Base-by-base conservation (phyloP, 495 filamentous ascomycete species). In the Podospora sp. region DNA sequence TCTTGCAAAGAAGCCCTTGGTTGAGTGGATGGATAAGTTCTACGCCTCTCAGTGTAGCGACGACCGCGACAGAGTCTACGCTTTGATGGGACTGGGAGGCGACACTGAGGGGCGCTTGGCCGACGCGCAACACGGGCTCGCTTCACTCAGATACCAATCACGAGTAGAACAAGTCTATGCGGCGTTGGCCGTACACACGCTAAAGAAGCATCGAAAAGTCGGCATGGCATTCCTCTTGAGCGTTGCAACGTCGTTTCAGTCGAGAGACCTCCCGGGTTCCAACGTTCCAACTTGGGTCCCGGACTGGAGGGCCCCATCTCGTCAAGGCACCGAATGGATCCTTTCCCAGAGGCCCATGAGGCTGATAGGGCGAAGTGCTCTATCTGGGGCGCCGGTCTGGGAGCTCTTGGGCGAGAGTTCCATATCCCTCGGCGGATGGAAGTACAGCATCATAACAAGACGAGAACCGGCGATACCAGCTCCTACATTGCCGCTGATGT, bases 1-100 rank as follows among this genome's bases (percentile, higher is more conserved):
- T 22, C 6, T n/a, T 6, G 6, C 4, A n/a, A 53, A n/a, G 6
- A 53, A 5, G 6, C 50, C 12, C 33, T 36, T 53, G 50, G 18
- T 53, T 6, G 16, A 53, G 6, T n/a, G 50, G 18, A n/a, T n/a
- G n/a, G n/a, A n/a, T n/a, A n/a, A n/a, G n/a, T n/a, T 53, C n/a
- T 18, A 53, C 5, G 50, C 50, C 21, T 53, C 16, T 22, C 50
- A 53, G 50, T 53, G 50, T 18, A 53, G 50, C 50, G 50, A 53
- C n/a, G 50, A 53, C n/a, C 50, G 50, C 50, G 50, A 53, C 50
- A 53, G 16, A 18, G 50, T 53, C 21, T 53, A 53, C n/a, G 50
- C 50, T 18, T 18, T 53, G 5, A 53, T 53, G 50, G 50, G 50
- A 6, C 16, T 53, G 50, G 5, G 5, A 5, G 4, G 5, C 50